phyloP scores from a whole-genome alignment of 176 grass and related monocot genomes.

The Triticum monococcum region DNA sequence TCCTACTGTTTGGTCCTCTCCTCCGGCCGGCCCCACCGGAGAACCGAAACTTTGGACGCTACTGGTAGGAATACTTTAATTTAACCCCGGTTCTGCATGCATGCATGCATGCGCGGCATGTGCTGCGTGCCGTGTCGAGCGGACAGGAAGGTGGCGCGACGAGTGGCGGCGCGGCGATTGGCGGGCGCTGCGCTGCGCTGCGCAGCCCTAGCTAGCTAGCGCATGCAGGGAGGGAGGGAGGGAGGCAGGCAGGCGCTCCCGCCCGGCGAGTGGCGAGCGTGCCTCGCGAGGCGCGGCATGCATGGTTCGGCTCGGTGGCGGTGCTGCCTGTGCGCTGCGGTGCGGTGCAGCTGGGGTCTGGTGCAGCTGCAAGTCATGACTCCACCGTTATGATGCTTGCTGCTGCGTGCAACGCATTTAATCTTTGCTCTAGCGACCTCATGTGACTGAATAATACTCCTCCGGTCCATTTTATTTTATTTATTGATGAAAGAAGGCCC shows the following conservation, averaged over 20 bases:
- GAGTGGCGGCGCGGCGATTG: constrained; percentile 52
- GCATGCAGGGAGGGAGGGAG: neutral
- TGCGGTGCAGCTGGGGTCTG: too few species aligned
- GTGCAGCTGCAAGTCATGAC: too few species aligned
- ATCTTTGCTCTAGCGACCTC: too few species aligned
- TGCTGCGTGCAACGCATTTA: too few species aligned
- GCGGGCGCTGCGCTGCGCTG: constrained; percentile 11
- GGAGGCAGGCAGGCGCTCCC: constrained; percentile 2
- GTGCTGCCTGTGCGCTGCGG: constrained; percentile 20
- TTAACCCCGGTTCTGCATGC: constrained; percentile 33
- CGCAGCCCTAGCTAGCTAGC: too few species aligned
- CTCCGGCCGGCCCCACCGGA: neutral
- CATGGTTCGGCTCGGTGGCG: constrained; percentile 5
- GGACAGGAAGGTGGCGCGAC: constrained; percentile 29
- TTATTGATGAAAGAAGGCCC: too few species aligned
- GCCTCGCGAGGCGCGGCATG: constrained; percentile 19
- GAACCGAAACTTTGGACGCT: constrained; percentile 30
- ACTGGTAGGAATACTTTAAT: constrained; percentile 4
- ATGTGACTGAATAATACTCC: too few species aligned
- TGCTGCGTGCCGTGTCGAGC: constrained; percentile 38
- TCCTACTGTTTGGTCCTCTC: constrained; percentile 32
- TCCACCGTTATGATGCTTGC: too few species aligned
- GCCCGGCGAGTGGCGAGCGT: constrained; percentile 39
- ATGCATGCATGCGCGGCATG: constrained; percentile 60
- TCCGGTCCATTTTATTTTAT: too few species aligned